phyloP scores from a whole-genome alignment of 1,139 yeast species.

The Geotrichum klebahnii region DNA sequence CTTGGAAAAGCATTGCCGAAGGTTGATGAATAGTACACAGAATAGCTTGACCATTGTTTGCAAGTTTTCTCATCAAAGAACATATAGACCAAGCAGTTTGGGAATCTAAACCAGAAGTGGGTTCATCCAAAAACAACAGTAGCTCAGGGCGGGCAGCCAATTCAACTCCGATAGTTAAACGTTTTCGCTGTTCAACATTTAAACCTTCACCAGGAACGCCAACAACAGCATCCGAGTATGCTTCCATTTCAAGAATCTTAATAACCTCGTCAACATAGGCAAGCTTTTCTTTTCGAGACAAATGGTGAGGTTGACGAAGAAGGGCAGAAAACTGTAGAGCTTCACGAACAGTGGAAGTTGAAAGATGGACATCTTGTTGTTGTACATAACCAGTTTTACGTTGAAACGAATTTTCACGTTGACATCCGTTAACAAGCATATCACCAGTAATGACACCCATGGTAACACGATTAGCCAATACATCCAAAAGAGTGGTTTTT shows the following conservation, averaged over 20 bases:
- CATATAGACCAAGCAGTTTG: conserved; percentile 73
- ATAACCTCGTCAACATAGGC: conserved; percentile 57
- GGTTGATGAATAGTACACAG: conserved; percentile 79
- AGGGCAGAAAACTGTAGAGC: conserved; percentile 56
- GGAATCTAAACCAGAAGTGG: conserved; percentile 85
- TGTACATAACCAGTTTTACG: conserved; percentile 61
- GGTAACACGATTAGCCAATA: conserved; percentile 53
- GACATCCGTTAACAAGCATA: conserved; percentile 55
- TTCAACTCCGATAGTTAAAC: conserved; percentile 78
- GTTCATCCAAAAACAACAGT: conserved; percentile 77
- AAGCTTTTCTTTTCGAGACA: conserved; percentile 47
- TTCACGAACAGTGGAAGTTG: conserved; percentile 55
- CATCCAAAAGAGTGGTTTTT: conserved; percentile 56
- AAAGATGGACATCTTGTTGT: conserved; percentile 58
- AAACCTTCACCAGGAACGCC: conserved; percentile 65
- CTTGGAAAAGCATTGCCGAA: conserved; percentile 65
- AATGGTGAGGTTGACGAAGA: conserved; percentile 50
- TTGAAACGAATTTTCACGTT: conserved; percentile 49
- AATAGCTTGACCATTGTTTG: conserved; percentile 74
- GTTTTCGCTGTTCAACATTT: conserved; percentile 78
- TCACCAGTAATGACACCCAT: conserved; percentile 59
- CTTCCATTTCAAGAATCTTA: conserved; percentile 51
- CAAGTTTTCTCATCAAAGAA: conserved; percentile 54
- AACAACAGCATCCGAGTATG: conserved; percentile 56
- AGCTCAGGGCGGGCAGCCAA: conserved; percentile 79